Evolutionary conservation across 495 filamentous ascomycete genomes (phyloP).

Genomic region (Neurospora sp.): DNA sequence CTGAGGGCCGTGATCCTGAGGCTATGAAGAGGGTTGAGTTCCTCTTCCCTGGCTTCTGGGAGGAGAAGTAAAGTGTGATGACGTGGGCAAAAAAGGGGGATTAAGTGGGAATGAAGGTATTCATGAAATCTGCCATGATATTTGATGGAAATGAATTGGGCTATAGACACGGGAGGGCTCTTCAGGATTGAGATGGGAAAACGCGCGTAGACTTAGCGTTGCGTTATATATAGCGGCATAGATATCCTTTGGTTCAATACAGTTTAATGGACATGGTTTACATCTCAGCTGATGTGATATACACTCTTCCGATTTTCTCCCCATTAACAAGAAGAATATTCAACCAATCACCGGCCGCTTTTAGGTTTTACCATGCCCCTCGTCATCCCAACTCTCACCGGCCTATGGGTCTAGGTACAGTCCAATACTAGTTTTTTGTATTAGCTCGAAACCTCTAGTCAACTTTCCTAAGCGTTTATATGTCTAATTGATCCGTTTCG

Average conservation of each 20-base stretch:
- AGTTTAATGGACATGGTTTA: neutral
- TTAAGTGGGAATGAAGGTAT: neutral
- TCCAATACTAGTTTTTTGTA: too few relatives aligned
- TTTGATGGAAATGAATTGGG: neutral
- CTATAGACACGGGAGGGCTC: neutral
- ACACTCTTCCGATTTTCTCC: neutral
- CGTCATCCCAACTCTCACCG: too few relatives aligned
- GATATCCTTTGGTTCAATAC: neutral
- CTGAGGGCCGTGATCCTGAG: slow-evolving; percentile 50
- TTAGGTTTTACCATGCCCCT: too few relatives aligned
- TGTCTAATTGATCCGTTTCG: too few relatives aligned
- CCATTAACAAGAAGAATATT: too few relatives aligned
- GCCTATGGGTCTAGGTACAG: too few relatives aligned
- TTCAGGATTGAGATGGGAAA: neutral
- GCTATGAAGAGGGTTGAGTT: slow-evolving; percentile 61
- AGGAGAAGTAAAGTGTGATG: slow-evolving; percentile 12
- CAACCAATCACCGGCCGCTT: too few relatives aligned
- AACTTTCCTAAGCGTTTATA: too few relatives aligned
- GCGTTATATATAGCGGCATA: neutral
- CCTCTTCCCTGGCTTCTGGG: slow-evolving; percentile 60
- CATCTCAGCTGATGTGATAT: neutral
- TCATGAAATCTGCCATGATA: neutral
- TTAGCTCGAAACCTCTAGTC: too few relatives aligned
- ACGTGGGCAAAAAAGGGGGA: neutral
- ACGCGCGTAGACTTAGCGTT: neutral